A percentile compares a stretch with the other conserved stretches of the same genome.
phyloP scores from a whole-genome alignment of 2,329 filamentous ascomycete species.

The Colletotrichum eremochloae region DNA sequence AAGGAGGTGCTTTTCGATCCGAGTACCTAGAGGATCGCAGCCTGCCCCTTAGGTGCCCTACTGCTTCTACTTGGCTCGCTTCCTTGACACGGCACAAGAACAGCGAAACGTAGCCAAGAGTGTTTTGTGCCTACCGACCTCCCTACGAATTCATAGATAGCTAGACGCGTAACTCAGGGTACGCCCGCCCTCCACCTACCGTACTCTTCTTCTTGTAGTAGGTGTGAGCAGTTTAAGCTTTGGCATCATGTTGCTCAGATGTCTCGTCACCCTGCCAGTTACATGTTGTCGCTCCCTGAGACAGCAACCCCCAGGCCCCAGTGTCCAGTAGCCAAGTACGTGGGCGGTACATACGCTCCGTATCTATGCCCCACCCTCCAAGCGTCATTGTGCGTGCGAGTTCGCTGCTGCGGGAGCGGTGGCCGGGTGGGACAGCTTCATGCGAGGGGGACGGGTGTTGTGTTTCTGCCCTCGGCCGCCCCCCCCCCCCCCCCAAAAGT shows the following conservation, averaged over 20 bases:
- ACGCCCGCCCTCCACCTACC: too few species aligned
- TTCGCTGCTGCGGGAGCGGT: too few species aligned
- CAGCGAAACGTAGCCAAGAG: not conserved
- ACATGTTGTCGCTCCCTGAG: slow-evolving; percentile 17
- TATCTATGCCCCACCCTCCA: slow-evolving; percentile 21
- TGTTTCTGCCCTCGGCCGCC: not conserved
- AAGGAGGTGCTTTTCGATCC: too few species aligned
- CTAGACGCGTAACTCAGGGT: too few species aligned
- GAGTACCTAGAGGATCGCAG: not conserved
- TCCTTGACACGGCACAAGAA: not conserved
- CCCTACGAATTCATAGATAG: too few species aligned
- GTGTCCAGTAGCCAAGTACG: slow-evolving; percentile 30
- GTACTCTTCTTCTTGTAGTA: not conserved
- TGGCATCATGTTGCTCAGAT: slow-evolving; percentile 19
- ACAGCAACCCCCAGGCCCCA: not conserved
- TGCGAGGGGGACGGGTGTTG: too few species aligned
- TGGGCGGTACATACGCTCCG: slow-evolving; percentile 11
- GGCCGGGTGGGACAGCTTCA: too few species aligned
- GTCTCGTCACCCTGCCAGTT: slow-evolving; percentile 32
- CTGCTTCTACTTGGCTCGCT: too few species aligned
- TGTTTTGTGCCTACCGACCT: not conserved
- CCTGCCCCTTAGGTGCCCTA: not conserved
- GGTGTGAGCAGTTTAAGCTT: slow-evolving; percentile 34
- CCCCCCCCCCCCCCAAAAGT: not conserved
- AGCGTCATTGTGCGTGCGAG: slow-evolving; percentile 32